Evolutionary conservation across 2,329 filamentous ascomycete species (phyloP), one percentile per base, ranked within the genome.

Genomic region (Cladosporium austrohemisphaericum): DNA sequence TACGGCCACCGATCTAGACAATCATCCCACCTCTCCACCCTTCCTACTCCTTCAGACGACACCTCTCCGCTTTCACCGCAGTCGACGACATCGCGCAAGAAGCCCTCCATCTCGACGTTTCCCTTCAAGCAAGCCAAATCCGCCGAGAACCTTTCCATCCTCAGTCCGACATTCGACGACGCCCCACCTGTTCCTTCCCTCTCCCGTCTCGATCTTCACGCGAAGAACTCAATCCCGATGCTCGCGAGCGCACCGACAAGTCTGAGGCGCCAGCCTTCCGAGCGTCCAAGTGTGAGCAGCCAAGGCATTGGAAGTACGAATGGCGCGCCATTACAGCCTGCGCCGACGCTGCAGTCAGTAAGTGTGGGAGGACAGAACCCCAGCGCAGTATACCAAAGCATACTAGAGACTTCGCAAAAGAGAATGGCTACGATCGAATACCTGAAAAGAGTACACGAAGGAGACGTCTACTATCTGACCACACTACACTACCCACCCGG

Each of bases 401-500:
- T 98, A 53, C 87, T 92, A 51, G 92, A 97, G 52, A 81, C 88
- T 60, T 86, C 88, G 29, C 85, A 85, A 51, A 98, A 98, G 74
- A 81, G 93, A 59, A 95, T 98, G 73, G 90, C 89, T 2, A 97
- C 93, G 0, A 69, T 98, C 33, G 88, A 95, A 61, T 98, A 98
- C 65, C 69, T 98, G 55, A 82, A 91, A 54, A 95, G 94, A 72
- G 86, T 90, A 22, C 91, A 98, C 65, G 90, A 96, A 71, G 91
- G 92, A 53, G 84, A 89, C 51, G 84, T 95, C 33, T 97, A 95
- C 74, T 97, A 93, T 91, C 96, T 97, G 76, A 96, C 96, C 71
- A 96, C 93, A 0, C 81, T 95, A 53, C 86, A 95, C 63, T 95
- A 95, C 70, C 88, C 90, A 57, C 86, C 88, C 61, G 69, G 80